A percentile compares a stretch with the other conserved stretches of the same genome.
These are phyloP conservation scores for Protomyces macrosporus DNA, from an alignment of 1,139 yeast genomes.

Conservation along the genomic window DNA sequence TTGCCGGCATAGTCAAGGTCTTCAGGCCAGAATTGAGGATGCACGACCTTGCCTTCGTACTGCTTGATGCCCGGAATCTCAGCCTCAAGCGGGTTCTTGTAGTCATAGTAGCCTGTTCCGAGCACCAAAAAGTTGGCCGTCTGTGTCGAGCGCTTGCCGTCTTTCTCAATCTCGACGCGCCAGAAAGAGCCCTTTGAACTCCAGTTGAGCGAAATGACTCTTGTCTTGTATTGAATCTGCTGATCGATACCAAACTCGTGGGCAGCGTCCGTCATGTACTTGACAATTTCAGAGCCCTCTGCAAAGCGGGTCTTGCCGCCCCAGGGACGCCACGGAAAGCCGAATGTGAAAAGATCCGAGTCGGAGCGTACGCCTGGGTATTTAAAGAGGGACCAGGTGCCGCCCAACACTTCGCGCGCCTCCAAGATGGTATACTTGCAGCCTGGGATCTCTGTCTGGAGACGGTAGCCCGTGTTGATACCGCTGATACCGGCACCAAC, in stretches of 20 bases:
- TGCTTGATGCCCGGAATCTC: conserved; percentile 41
- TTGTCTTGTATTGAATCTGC: conserved; percentile 37
- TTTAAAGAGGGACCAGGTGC: conserved; percentile 47
- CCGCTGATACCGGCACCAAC: conserved; percentile 50
- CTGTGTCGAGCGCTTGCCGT: conserved; percentile 34
- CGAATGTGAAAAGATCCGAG: conserved; percentile 41
- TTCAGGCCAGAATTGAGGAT: conserved; percentile 43
- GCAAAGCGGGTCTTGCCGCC: conserved; percentile 46
- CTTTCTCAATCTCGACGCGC: conserved; percentile 38
- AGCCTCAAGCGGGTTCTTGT: conserved; percentile 39
- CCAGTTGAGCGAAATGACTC: conserved; percentile 35
- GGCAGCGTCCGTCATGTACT: conserved; percentile 37
- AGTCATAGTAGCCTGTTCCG: conserved; percentile 42
- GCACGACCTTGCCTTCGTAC: conserved; percentile 43
- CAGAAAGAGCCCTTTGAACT: conserved; percentile 38
- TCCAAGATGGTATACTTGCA: conserved; percentile 40
- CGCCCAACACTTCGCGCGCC: conserved; percentile 42
- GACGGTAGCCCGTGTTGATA: conserved; percentile 43
- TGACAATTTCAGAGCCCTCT: conserved; percentile 44
- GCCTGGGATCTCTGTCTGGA: conserved; percentile 43
- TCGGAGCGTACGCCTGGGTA: conserved; percentile 33
- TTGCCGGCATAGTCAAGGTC: conserved; percentile 44
- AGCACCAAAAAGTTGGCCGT: conserved; percentile 39
- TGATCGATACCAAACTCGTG: conserved; percentile 44
- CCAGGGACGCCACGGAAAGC: conserved; percentile 45